Evolutionary conservation across 768 basidiomycete genomes (phyloP).

Genomic region (Ramaria rubella): DNA sequence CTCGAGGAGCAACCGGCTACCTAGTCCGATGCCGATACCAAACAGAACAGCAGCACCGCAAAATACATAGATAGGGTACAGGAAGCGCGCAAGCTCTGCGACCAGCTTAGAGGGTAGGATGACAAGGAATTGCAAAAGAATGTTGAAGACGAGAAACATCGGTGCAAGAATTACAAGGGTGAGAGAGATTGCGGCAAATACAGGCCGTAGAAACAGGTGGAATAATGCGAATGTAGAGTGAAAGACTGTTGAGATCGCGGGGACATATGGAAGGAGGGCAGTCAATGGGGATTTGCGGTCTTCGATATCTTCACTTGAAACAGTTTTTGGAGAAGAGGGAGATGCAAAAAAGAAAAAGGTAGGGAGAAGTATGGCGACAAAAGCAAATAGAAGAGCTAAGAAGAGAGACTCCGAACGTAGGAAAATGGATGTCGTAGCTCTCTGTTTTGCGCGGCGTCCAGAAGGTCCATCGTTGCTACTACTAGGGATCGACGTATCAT

Average conservation of each 20-base stretch:
- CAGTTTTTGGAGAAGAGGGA: neutral
- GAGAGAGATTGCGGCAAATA: neutral
- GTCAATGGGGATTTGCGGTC: neutral
- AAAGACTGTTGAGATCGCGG: neutral
- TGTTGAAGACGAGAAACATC: neutral
- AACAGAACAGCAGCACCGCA: neutral
- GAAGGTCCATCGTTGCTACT: neutral
- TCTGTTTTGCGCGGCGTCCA: neutral
- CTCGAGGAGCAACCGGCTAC: neutral
- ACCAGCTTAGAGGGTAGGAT: neutral
- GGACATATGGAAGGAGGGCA: neutral
- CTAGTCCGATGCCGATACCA: neutral
- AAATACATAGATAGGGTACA: slow-evolving; percentile 9
- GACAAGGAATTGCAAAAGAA: neutral
- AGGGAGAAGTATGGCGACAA: neutral
- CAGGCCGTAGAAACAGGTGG: neutral
- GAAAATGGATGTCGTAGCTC: neutral
- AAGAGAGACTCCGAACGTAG: slow-evolving; percentile 3
- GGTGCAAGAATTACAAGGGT: neutral
- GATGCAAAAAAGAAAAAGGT: slow-evolving; percentile 2
- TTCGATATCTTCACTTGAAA: neutral
- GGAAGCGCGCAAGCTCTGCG: neutral
- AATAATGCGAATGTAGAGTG: neutral
- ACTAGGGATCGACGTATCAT: neutral
- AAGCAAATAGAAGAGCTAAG: slow-evolving; percentile 3